Percentiles rank a stretch among this genome's conserved stretches.
phyloP scores from a whole-genome alignment of 2,329 filamentous ascomycete species.

The Niveomyces coronatus region DNA sequence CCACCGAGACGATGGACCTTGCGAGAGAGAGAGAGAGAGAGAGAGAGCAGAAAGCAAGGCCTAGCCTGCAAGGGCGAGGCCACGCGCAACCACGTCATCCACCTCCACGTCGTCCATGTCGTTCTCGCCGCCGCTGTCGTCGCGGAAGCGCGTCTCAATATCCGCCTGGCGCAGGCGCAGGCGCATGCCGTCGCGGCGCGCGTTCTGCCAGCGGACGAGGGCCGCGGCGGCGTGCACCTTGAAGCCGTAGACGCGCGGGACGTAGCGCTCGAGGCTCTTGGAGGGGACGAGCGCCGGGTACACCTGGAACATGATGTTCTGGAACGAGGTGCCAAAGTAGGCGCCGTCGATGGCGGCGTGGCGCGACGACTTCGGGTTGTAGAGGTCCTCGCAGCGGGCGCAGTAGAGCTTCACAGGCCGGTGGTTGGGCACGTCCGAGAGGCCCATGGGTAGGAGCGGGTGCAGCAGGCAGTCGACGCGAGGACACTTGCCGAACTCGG shows the following conservation, averaged over 20 bases:
- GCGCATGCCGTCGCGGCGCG: slow-evolving; percentile 72
- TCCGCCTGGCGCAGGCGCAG: slow-evolving; percentile 59
- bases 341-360: slow-evolving; percentile 94
- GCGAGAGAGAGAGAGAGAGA: no score
- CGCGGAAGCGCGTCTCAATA: slow-evolving; percentile 72
- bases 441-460: slow-evolving; percentile 87
- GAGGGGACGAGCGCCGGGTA: slow-evolving; percentile 82
- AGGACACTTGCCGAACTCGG: slow-evolving; percentile 95
- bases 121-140: slow-evolving; percentile 50
- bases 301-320: slow-evolving; percentile 98
- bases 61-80: no score
- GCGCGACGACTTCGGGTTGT: slow-evolving; percentile 95
- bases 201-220: slow-evolving; percentile 83
- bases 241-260: slow-evolving; percentile 89
- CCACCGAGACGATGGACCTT: no score
- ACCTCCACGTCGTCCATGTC: slow-evolving; percentile 44
- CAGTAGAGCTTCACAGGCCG: slow-evolving; percentile 97
- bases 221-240: slow-evolving; percentile 85
- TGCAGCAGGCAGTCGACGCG: slow-evolving; percentile 92
- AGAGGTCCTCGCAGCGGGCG: slow-evolving; percentile 92
- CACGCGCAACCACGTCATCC: slow-evolving; percentile 24
- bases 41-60: neutral
- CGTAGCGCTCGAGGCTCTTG: slow-evolving; percentile 78
- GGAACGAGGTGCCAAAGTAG: slow-evolving; percentile 96
- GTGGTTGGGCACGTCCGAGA: slow-evolving; percentile 76